These are phyloP conservation scores for Colletotrichum paranaense DNA, from an alignment of 2,329 filamentous ascomycete genomes.

Conservation along the genomic window DNA sequence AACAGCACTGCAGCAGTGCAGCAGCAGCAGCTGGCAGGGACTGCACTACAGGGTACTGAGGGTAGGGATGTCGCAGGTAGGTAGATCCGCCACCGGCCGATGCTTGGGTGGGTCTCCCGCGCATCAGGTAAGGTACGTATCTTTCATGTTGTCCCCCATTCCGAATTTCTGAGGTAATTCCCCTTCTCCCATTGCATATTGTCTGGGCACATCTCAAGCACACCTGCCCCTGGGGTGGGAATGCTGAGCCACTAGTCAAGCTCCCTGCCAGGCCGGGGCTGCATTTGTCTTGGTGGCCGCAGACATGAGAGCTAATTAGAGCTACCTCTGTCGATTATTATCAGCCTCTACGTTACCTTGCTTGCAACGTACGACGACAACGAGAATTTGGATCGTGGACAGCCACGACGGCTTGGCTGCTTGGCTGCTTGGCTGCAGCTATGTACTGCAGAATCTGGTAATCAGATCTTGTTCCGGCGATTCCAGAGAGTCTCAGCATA, in stretches of 20 bases:
- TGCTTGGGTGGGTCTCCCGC: background rate
- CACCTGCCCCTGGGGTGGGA: background rate
- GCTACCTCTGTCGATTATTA: background rate
- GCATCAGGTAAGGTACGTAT: background rate
- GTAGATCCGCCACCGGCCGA: conserved; percentile 29
- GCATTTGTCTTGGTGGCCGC: background rate
- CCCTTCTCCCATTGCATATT: background rate
- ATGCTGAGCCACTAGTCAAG: conserved; percentile 10
- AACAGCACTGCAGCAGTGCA: background rate
- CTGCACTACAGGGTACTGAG: background rate
- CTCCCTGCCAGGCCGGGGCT: conserved; percentile 13
- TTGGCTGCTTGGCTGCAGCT: conserved; percentile 11
- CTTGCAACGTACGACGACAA: background rate
- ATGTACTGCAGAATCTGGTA: background rate
- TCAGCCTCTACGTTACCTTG: background rate
- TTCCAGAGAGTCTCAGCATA: background rate
- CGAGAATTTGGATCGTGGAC: no score
- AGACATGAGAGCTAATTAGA: background rate
- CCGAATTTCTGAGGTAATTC: background rate
- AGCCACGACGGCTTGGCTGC: background rate
- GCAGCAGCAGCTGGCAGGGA: background rate
- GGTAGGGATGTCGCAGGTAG: background rate
- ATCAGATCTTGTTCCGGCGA: background rate
- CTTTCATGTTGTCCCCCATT: background rate
- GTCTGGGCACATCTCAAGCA: background rate